Base-by-base conservation (phyloP, 2,329 filamentous ascomycete species). In the Furcasterigmium sp. region DNA sequence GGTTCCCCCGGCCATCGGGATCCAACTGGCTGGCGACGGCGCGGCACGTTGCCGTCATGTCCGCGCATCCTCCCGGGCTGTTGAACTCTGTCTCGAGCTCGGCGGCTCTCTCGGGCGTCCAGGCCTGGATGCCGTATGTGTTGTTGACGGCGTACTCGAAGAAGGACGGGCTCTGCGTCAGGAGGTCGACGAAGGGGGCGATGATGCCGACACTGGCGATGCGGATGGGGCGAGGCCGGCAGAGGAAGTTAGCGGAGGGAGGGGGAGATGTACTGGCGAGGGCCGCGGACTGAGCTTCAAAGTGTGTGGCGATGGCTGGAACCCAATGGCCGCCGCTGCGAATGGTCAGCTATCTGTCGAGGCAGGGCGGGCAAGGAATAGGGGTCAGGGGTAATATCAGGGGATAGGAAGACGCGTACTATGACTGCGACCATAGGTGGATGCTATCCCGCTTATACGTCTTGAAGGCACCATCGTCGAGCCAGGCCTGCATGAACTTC, bases 381-480 rank as follows among this genome's bases (percentile, higher is more conserved):
- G 38, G 25, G 9, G 8, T 13, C 10, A 39, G 17, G 17, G 29
- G 19, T 18, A n/a, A 3, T n/a, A n/a, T n/a, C n/a, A n/a, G 15
- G 8, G 15, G 17, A 19, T 14, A 9, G 20, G 13, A 10, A 18
- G 5, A 50, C 51, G n/a, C n/a, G 42, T 37, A 51, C 49, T 52
- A 53, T 7, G 60, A 63, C 45, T 70, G 64, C 0, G 65, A 63
- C 38, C 53, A 60, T 20, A 72, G 58, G 14, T 60, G 63, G 41
- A 70, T 63, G 45, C 76, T 53, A 13, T 52, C 45, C 4, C 54
- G 54, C 49, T 72, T 71, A 49, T 80, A 77, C 32, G 64, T 30
- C 15, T 41, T 35, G n/a, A 41, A 63, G 0, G 73, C 70, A 41
- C 80, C 79, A 41, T 51, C 52, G 25, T 15, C 47, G 32, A 44